Evolutionary conservation across 2,329 filamentous ascomycete genomes (phyloP).

Genomic region (Hypoxylon sp.): DNA sequence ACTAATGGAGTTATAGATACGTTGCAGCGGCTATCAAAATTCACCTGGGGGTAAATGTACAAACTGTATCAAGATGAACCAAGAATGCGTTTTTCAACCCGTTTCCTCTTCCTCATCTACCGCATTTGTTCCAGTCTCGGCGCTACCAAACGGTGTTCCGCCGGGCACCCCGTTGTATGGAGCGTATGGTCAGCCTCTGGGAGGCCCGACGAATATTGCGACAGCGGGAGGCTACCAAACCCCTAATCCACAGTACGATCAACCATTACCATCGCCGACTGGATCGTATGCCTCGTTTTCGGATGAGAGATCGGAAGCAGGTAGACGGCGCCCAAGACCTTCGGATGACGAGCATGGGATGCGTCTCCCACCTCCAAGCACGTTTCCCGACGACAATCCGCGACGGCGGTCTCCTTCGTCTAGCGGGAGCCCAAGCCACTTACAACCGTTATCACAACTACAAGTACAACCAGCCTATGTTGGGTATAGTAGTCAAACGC

Average conservation of each 20-base stretch:
- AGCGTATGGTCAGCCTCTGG: constrained; percentile 65
- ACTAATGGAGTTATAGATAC: constrained; percentile 56
- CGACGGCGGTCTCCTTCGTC: constrained; percentile 63
- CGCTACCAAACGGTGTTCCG: constrained; percentile 65
- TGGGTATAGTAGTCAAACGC: constrained; percentile 49
- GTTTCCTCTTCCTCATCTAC: constrained; percentile 65
- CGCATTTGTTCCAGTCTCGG: constrained; percentile 67
- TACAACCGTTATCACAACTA: constrained; percentile 51
- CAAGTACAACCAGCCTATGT: constrained; percentile 40
- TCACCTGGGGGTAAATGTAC: constrained; percentile 67
- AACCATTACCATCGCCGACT: constrained; percentile 49
- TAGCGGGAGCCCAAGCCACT: constrained; percentile 56
- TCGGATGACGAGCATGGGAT: constrained; percentile 50
- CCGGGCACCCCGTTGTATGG: constrained; percentile 65
- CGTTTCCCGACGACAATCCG: constrained; percentile 57
- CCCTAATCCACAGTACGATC: constrained; percentile 41
- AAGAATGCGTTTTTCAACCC: constrained; percentile 69
- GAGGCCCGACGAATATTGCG: constrained; percentile 41
- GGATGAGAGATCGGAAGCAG: constrained; percentile 47
- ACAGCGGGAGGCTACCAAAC: constrained; percentile 35
- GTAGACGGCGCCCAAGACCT: constrained; percentile 50
- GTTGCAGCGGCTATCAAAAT: constrained; percentile 68
- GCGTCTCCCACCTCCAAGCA: constrained; percentile 56
- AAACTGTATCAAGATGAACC: constrained; percentile 69
- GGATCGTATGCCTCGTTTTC: constrained; percentile 49